Percentiles rank a stretch among this genome's conserved stretches.
These are phyloP conservation scores for Canariomyces notabilis DNA, from an alignment of 2,329 filamentous ascomycete species.

Conservation along the genomic window DNA sequence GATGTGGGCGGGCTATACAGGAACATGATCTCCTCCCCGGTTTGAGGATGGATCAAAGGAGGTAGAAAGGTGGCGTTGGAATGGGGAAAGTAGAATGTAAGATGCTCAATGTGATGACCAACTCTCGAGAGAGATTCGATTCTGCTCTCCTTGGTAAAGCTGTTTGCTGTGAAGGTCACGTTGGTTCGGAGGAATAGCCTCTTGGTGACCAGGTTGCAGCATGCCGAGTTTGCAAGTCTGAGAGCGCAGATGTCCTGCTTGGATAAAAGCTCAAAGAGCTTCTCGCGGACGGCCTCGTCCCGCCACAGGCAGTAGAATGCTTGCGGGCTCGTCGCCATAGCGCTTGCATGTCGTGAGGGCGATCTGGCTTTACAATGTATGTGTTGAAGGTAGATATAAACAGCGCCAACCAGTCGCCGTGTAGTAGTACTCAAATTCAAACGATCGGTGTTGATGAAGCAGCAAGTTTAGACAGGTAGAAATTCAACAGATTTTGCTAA, in stretches of 20 bases:
- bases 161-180: slow-evolving; percentile 66
- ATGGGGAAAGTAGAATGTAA: slow-evolving; percentile 75
- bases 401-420: not conserved
- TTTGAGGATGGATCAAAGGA: slow-evolving; percentile 73
- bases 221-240: slow-evolving; percentile 64
- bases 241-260: slow-evolving; percentile 53
- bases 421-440: too few relatives aligned
- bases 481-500: too few relatives aligned
- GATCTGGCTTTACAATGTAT: not conserved
- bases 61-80: slow-evolving; percentile 74
- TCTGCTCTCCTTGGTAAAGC: slow-evolving; percentile 69
- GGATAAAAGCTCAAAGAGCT: slow-evolving; percentile 45
- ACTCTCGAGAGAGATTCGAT: slow-evolving; percentile 72
- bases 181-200: slow-evolving; percentile 64
- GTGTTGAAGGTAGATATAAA: not conserved
- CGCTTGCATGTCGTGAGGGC: slow-evolving; percentile 38
- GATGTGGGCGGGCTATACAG: slow-evolving; percentile 74
- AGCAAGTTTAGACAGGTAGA: too few relatives aligned
- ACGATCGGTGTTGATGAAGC: not conserved
- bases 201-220: slow-evolving; percentile 64
- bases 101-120: slow-evolving; percentile 70
- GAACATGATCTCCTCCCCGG: slow-evolving; percentile 73
- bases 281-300: slow-evolving; percentile 45
- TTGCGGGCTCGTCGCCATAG: slow-evolving; percentile 48
- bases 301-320: slow-evolving; percentile 54